phyloP scores from a whole-genome alignment of 1,284 basidiomycete genomes.

The Leccinum ponderosum region DNA sequence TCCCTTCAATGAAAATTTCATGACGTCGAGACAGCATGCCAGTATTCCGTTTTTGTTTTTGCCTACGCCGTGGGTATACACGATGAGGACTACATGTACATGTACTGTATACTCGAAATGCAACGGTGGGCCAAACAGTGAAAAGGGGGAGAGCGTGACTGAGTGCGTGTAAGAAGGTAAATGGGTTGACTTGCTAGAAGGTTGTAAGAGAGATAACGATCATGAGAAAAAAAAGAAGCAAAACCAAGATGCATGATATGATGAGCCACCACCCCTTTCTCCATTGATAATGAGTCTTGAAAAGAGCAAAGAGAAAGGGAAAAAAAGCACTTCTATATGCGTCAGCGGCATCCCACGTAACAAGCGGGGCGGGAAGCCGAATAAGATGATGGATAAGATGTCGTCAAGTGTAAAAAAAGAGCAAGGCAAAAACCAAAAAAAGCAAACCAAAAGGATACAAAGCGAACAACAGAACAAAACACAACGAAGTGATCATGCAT shows the following conservation, averaged over 20 bases:
- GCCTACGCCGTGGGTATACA: neutral
- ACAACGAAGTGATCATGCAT: constrained; percentile 17
- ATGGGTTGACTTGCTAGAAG: neutral
- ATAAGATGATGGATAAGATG: constrained; percentile 32
- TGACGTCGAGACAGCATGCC: neutral
- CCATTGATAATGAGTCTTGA: constrained; percentile 12
- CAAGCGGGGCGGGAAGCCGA: constrained; percentile 10
- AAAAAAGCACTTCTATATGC: constrained; percentile 19
- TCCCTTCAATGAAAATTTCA: neutral
- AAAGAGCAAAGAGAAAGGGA: neutral
- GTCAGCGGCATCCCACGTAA: constrained; percentile 21
- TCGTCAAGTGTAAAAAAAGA: constrained; percentile 4
- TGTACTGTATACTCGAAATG: neutral
- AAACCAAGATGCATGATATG: constrained; percentile 14
- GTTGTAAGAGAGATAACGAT: constrained; percentile 9
- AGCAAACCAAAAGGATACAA: constrained; percentile 11
- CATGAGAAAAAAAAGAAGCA: constrained; percentile 9
- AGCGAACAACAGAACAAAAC: neutral
- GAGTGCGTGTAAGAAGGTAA: neutral
- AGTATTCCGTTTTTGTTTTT: neutral
- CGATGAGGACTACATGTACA: neutral
- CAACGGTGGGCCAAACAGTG: neutral
- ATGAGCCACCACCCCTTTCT: neutral
- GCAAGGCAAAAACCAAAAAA: constrained; percentile 3
- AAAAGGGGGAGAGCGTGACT: neutral